Evolutionary conservation across 331 rosid species (phyloP).

Genomic region (Rosa hybrid): DNA sequence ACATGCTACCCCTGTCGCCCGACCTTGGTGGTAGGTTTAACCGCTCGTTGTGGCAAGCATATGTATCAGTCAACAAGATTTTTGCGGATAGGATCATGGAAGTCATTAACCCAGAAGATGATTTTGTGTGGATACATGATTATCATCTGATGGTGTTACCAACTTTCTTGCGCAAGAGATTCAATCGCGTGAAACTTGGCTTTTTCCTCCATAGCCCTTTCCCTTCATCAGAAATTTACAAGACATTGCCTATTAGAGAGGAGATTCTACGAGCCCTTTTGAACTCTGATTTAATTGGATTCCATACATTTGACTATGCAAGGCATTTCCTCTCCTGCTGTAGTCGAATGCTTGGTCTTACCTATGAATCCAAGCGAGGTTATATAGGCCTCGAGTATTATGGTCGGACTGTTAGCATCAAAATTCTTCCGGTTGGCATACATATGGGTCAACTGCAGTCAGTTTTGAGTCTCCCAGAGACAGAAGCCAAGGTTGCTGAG

Average conservation of each 20-base stretch:
- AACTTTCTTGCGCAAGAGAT: slow-evolving; percentile 76
- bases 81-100: slow-evolving; percentile 81
- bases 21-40: slow-evolving; percentile 77
- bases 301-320: slow-evolving; percentile 79
- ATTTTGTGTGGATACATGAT: slow-evolving; percentile 76
- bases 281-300: slow-evolving; percentile 70
- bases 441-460: slow-evolving; percentile 78
- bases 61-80: slow-evolving; percentile 70
- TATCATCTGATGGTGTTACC: slow-evolving; percentile 81
- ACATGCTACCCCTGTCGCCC: slow-evolving; percentile 71
- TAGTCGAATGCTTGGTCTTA: slow-evolving; percentile 73
- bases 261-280: slow-evolving; percentile 69
- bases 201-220: slow-evolving; percentile 77
- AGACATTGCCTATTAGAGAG: slow-evolving; percentile 72
- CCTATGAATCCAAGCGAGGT: slow-evolving; percentile 73
- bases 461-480: slow-evolving; percentile 53
- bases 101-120: slow-evolving; percentile 73
- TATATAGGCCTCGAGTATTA: slow-evolving; percentile 74
- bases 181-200: slow-evolving; percentile 72
- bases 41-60: slow-evolving; percentile 67
- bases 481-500: slow-evolving; percentile 63
- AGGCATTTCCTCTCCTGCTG: slow-evolving; percentile 76
- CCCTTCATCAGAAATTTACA: slow-evolving; percentile 72
- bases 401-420: slow-evolving; percentile 75
- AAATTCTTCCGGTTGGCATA: slow-evolving; percentile 77